Conservation (phyloP, 148 eudicot species). For the Chenopodium formosanum region DNA sequence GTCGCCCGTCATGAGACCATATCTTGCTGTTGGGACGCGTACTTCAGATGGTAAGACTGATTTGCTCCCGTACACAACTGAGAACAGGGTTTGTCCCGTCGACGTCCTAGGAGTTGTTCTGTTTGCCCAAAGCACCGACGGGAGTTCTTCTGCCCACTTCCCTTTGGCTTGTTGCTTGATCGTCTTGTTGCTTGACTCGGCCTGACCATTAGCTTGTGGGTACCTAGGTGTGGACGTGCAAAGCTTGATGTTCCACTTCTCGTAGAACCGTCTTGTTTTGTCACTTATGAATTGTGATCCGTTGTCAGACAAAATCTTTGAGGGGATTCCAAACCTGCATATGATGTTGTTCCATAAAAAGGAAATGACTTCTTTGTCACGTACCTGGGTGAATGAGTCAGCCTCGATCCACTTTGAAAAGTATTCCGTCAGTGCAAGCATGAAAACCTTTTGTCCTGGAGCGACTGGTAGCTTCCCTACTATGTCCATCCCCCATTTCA, state of each 20-base stretch:
- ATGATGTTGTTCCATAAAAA: background rate
- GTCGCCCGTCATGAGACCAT: no score
- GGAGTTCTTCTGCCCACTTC: no score
- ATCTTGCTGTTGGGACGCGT: no score
- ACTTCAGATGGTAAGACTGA: no score
- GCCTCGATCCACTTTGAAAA: background rate
- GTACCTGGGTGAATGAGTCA: no score
- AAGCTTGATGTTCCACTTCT: background rate
- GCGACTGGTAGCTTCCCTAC: background rate
- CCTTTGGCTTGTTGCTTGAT: background rate
- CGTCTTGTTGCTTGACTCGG: background rate
- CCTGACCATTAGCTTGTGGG: background rate
- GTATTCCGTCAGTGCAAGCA: background rate
- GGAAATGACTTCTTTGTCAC: background rate
- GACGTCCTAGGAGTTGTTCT: no score
- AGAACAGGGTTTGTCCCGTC: no score
- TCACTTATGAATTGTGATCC: background rate
- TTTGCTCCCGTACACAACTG: no score
- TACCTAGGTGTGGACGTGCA: background rate
- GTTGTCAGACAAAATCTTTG: background rate
- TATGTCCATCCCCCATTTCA: background rate
- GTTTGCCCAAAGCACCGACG: no score
- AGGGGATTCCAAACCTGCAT: background rate
- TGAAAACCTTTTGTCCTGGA: background rate
- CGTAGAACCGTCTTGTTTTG: background rate